These are phyloP conservation scores for Sarcodon aspratus DNA, from an alignment of 768 basidiomycete species.

Conservation along the genomic window DNA sequence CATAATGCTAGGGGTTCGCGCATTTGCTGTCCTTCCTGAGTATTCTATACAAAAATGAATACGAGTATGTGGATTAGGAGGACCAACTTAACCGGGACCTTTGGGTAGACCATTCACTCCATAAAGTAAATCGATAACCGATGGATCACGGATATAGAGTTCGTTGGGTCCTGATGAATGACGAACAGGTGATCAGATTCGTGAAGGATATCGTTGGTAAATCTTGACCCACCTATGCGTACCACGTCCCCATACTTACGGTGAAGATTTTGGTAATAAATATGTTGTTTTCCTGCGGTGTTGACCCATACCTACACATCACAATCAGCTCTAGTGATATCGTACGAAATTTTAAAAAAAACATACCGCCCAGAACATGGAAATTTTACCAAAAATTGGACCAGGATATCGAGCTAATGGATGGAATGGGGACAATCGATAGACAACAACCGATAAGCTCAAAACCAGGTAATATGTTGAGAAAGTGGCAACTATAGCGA, in stretches of 20 bases:
- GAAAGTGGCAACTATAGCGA: not conserved
- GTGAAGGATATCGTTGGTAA: not conserved
- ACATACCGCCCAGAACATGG: constrained; percentile 4
- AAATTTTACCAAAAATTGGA: constrained; percentile 6
- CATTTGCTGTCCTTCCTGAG: not conserved
- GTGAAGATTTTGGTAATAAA: constrained; percentile 10
- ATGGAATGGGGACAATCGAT: constrained; percentile 13
- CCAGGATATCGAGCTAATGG: constrained; percentile 11
- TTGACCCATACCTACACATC: constrained; percentile 2
- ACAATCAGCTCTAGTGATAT: not conserved
- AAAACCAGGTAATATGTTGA: constrained; percentile 6
- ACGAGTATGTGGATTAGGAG: not conserved
- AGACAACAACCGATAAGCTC: constrained; percentile 4
- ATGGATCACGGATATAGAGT: constrained; percentile 4
- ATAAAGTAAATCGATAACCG: constrained; percentile 1
- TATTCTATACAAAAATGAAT: not conserved
- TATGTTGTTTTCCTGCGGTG: constrained; percentile 8
- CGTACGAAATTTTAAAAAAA: not conserved
- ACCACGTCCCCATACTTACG: constrained; percentile 12
- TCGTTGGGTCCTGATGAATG: constrained; percentile 5
- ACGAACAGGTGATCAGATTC: not conserved
- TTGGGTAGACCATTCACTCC: constrained; percentile 4
- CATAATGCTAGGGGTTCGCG: not conserved
- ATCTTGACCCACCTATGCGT: constrained; percentile 6
- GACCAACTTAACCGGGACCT: constrained; percentile 1